These are phyloP conservation scores for Lachancea sp. DNA, from an alignment of 805 yeast species.

Conservation along the genomic window DNA sequence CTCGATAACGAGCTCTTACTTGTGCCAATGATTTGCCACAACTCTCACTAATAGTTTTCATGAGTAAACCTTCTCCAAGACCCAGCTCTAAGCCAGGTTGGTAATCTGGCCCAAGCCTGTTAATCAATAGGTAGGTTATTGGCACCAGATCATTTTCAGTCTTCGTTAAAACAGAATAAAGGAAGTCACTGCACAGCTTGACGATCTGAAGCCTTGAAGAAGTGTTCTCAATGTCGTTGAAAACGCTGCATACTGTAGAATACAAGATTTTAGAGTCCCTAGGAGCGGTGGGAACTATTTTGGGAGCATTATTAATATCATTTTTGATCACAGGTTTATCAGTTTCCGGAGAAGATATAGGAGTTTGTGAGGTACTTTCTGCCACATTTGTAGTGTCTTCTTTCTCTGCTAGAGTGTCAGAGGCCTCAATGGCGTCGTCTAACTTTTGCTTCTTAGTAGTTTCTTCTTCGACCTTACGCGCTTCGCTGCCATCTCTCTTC, in stretches of 20 bases:
- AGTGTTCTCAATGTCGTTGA: slow-evolving; percentile 72
- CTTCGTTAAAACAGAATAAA: slow-evolving; percentile 52
- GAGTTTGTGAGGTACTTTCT: no score
- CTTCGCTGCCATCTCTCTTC: slow-evolving; percentile 12
- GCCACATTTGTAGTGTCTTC: no score
- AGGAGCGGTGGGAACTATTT: slow-evolving; percentile 6
- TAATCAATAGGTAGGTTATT: slow-evolving; percentile 79
- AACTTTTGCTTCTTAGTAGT: neutral
- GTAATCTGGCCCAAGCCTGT: slow-evolving; percentile 90
- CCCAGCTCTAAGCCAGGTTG: slow-evolving; percentile 86
- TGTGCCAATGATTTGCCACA: slow-evolving; percentile 75
- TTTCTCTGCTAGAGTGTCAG: neutral
- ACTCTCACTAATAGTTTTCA: slow-evolving; percentile 84
- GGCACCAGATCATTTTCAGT: slow-evolving; percentile 52
- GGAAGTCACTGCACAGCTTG: slow-evolving; percentile 66
- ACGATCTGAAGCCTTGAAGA: slow-evolving; percentile 80
- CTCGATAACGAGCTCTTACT: slow-evolving; percentile 66
- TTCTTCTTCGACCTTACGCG: neutral
- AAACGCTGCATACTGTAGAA: slow-evolving; percentile 47
- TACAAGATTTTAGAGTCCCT: slow-evolving; percentile 25
- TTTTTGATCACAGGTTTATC: slow-evolving; percentile 3
- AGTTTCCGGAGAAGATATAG: neutral
- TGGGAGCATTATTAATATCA: neutral
- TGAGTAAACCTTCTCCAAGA: slow-evolving; percentile 79
- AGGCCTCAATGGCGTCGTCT: neutral